These are phyloP conservation scores for Boletus semigastroideus DNA, from an alignment of 1,284 basidiomycete species.

Conservation along the genomic window DNA sequence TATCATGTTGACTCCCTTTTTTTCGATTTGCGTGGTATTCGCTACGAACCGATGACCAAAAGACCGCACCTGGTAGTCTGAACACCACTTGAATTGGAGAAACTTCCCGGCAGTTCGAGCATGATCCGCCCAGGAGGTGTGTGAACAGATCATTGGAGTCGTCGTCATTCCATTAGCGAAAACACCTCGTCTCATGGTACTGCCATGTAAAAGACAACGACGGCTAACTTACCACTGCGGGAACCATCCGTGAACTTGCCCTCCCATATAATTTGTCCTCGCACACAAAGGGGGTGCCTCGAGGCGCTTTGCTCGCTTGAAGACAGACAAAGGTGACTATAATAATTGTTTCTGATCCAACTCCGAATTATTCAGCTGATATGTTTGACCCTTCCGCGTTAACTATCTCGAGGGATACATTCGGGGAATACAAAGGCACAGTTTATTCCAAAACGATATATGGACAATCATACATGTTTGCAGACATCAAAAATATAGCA, in stretches of 20 bases:
- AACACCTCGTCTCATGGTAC: neutral
- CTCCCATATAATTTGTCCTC: no score
- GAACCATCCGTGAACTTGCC: neutral
- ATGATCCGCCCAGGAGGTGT: no score
- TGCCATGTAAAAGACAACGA: neutral
- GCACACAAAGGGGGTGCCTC: no score
- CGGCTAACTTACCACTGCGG: no score
- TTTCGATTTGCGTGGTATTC: neutral
- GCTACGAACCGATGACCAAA: neutral
- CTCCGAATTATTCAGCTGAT: neutral
- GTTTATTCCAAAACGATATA: neutral
- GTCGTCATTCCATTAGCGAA: slow-evolving; percentile 7
- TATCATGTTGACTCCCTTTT: neutral
- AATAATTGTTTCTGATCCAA: neutral
- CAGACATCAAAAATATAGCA: neutral
- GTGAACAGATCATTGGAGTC: neutral
- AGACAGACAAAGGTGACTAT: no score
- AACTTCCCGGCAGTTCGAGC: no score
- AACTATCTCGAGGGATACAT: neutral
- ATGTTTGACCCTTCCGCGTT: no score
- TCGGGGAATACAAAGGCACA: neutral
- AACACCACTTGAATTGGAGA: neutral
- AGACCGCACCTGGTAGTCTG: neutral
- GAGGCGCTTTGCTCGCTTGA: no score
- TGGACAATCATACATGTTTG: neutral